phyloP scores from a whole-genome alignment of 1,139 yeast genomes.

The Sugiyamaella xylanicola region DNA sequence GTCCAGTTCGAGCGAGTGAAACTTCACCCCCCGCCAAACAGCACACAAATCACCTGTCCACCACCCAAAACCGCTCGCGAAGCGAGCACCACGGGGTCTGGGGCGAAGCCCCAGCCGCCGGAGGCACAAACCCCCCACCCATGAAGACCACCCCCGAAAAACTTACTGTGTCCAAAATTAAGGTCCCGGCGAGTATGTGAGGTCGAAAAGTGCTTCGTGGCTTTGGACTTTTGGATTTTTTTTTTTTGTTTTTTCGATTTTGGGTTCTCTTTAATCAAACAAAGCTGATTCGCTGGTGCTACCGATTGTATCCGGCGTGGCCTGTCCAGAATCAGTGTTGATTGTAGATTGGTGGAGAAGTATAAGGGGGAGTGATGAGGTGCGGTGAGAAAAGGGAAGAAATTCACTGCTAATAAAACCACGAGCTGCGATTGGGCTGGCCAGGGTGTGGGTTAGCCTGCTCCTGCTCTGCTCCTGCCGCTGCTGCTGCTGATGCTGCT shows the following conservation, averaged over 20 bases:
- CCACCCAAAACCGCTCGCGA: background rate
- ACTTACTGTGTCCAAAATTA: background rate
- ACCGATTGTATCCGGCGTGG: background rate
- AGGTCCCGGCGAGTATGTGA: too few relatives aligned
- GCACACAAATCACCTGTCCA: background rate
- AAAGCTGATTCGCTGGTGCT: background rate
- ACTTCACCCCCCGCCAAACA: background rate
- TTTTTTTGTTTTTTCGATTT: background rate
- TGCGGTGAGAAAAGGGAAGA: slow-evolving; percentile 12
- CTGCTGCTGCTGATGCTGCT: background rate
- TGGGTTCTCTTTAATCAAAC: background rate
- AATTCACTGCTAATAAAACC: slow-evolving; percentile 15
- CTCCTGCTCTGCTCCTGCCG: background rate
- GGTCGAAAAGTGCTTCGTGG: too few relatives aligned
- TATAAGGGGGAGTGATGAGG: slow-evolving; percentile 3
- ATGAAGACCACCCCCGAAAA: background rate
- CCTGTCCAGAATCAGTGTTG: slow-evolving; percentile 1
- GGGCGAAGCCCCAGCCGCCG: slow-evolving; percentile 5
- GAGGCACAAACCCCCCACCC: background rate
- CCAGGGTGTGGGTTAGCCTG: slow-evolving; percentile 3
- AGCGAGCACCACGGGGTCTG: slow-evolving; percentile 8
- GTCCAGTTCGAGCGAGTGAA: too few relatives aligned
- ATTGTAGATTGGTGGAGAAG: background rate
- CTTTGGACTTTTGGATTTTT: background rate
- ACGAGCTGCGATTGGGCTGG: slow-evolving; percentile 14